Base-by-base conservation (phyloP, 2,329 filamentous ascomycete genomes). In the Orbilia quercus region DNA sequence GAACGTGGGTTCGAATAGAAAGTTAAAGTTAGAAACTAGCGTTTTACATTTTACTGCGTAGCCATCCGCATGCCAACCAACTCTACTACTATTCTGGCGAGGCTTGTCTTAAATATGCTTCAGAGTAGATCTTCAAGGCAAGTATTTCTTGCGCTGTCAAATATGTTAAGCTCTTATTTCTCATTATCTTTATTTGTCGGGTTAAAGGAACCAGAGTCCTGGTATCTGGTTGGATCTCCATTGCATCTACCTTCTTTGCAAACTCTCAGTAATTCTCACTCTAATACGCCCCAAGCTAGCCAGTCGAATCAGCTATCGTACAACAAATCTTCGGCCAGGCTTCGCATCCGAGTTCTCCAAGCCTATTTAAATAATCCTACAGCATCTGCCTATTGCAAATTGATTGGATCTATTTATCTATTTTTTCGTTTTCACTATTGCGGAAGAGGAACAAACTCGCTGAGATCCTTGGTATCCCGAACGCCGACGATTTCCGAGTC, bases 401-500 rank as follows among this genome's bases (percentile, higher is more conserved):
- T 45, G 58, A 45, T 40, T 31, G 48, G 28, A 65, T 40, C 28
- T 31, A 47, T n/a, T 45, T 16, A 36, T 18, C 12, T 40, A 22
- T 44, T 44, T 20, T 45, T 38, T 25, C 11, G 34, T 36, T 50
- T 40, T 31, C 36, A 42, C 16, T 34, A 20, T 4, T 25, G 25
- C 12, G 44, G 4, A 47, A 20, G n/a, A 47, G 20, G 23, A 47
- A 3, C 22, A 25, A 2, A 20, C 6, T 14, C 36, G 36, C 5
- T 25, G 20, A 25, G 14, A 14, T 28, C 18, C 11, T 14, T 42
- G 34, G 45, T 47, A 47, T 57, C 36, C 20, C 14, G n/a, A 60
- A 69, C n/a, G 20, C 55, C 64, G 64, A 58, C 16, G 54, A 38
- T 69, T 62, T 47, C 64, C 64, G 64, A 69, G 47, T 57, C 12